phyloP scores from a whole-genome alignment of 2,329 filamentous ascomycete species.

The Chaetomiaceae sp. region DNA sequence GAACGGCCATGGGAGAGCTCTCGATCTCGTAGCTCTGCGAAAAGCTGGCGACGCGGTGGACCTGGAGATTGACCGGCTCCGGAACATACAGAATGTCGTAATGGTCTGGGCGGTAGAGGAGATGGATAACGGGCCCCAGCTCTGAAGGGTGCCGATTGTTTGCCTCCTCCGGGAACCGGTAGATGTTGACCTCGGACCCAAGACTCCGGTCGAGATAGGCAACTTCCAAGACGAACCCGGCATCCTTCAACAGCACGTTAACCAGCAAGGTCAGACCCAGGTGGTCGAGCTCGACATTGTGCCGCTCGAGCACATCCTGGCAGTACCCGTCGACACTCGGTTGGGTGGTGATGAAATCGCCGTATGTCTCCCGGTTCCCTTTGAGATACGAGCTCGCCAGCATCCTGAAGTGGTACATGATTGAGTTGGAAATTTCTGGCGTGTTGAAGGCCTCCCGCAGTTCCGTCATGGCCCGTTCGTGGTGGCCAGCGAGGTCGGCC shows the following conservation, averaged over 20 bases:
- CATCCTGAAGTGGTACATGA: slow-evolving; percentile 82
- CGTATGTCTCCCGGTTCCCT: slow-evolving; percentile 63
- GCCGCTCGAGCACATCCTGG: slow-evolving; percentile 64
- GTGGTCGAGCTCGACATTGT: slow-evolving; percentile 82
- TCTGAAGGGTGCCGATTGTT: slow-evolving; percentile 41
- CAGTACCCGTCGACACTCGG: slow-evolving; percentile 64
- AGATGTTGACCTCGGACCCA: slow-evolving; percentile 69
- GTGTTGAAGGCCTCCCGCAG: slow-evolving; percentile 73
- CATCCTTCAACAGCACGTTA: slow-evolving; percentile 73
- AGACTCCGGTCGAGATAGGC: slow-evolving; percentile 85
- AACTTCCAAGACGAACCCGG: slow-evolving; percentile 76
- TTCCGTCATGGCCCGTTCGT: slow-evolving; percentile 49
- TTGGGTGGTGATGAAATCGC: slow-evolving; percentile 64
- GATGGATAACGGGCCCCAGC: slow-evolving; percentile 51
- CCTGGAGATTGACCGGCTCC: slow-evolving; percentile 42
- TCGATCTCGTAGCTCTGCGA: slow-evolving; percentile 43
- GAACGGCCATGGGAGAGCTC: slow-evolving; percentile 37
- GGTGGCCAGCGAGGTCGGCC: slow-evolving; percentile 54
- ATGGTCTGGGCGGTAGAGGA: slow-evolving; percentile 70
- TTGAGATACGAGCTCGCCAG: slow-evolving; percentile 84
- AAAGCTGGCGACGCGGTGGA: slow-evolving; percentile 49
- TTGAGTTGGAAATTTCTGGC: slow-evolving; percentile 58
- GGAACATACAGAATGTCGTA: slow-evolving; percentile 84
- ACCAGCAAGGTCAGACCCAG: slow-evolving; percentile 75
- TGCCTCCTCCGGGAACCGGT: slow-evolving; percentile 57